Evolutionary conservation across 2,329 filamentous ascomycete species (phyloP), one percentile per base, ranked within the genome.

Genomic region (Fusarium armeniacum): DNA sequence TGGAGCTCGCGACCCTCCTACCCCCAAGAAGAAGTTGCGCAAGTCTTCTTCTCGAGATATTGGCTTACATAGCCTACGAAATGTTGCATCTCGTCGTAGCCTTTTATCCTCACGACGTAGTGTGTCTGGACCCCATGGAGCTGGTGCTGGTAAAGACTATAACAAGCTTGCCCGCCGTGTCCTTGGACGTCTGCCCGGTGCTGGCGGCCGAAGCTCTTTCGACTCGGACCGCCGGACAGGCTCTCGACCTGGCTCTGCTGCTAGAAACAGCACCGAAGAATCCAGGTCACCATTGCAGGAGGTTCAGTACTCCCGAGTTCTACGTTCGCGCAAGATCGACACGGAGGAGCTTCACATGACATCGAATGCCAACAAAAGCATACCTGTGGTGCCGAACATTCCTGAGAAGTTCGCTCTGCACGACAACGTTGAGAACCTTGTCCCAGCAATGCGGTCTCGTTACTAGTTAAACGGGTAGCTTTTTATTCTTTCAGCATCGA

Each of bases 11-110:
- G 71, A 72, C n/a, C 71, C 72, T 15, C 71, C 67, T 11, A 76
- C 76, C 13, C 77, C 78, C 16, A 78, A 78, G 67, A 87, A 87
- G 80, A 87, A 86, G 76, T 78, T 88, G 50, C 84, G 87, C 58
- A 85, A 85, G 78, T 84, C 81, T 10, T 78, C 83, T 58, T 82
- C 82, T n/a, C 78, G 81, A 13, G 78, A 84, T 65, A 80, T 85
- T 64, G 67, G 79, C 55, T 58, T 77, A 15, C 76, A 78, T 33
- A 76, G 76, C 35, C 66, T 82, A 30, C 77, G 79, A 40, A 75
- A 67, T 62, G 73, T 67, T 32, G 69, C 71, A 30, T 75, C 76
- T 65, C 67, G 74, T 60, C 65, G 69, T 44, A 56, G 53, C 45
- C 71, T 74, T 20, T 62, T 65, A 38, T 67, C 61, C 40, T 66